Conservation (phyloP, 148 eudicot genomes). For the Polygonum maritimum region DNA sequence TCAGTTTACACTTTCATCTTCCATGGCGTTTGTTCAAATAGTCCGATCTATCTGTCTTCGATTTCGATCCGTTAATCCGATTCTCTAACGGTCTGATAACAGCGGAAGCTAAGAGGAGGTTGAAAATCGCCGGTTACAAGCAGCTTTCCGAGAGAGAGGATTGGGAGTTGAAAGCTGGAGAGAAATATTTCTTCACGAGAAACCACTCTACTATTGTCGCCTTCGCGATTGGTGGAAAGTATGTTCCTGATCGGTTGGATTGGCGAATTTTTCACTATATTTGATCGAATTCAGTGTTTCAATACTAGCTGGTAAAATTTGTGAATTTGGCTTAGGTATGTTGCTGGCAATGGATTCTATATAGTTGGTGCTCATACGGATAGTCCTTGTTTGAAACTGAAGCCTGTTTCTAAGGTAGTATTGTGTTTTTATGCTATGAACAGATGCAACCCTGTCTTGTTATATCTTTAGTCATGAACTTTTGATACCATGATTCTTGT, state of each 20-base stretch:
- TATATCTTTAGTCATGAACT: too few species aligned
- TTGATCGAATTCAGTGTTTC: not conserved
- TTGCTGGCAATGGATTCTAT: conserved; percentile 85
- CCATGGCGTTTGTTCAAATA: not conserved
- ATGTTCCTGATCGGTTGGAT: conserved; percentile 18
- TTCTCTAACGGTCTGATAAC: conserved; percentile 2
- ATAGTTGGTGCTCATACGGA: conserved; percentile 96
- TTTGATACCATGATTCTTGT: not conserved
- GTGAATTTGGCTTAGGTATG: conserved; percentile 40
- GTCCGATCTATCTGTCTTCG: not conserved
- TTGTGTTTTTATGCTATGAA: not conserved
- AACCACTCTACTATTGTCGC: conserved; percentile 90
- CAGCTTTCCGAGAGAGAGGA: conserved; percentile 76
- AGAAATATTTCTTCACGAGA: conserved; percentile 84
- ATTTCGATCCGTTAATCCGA: not conserved
- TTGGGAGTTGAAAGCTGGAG: conserved; percentile 68
- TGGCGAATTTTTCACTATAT: not conserved
- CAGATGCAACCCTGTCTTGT: not conserved
- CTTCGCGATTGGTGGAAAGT: conserved; percentile 94
- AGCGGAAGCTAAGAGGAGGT: conserved; percentile 86
- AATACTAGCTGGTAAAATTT: not conserved
- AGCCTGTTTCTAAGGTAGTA: conserved; percentile 85
- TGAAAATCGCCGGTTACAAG: conserved; percentile 66
- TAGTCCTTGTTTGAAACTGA: conserved; percentile 91
- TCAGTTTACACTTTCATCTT: not conserved